Base-by-base conservation (phyloP, 495 filamentous ascomycete genomes). In the Xylaria curta region DNA sequence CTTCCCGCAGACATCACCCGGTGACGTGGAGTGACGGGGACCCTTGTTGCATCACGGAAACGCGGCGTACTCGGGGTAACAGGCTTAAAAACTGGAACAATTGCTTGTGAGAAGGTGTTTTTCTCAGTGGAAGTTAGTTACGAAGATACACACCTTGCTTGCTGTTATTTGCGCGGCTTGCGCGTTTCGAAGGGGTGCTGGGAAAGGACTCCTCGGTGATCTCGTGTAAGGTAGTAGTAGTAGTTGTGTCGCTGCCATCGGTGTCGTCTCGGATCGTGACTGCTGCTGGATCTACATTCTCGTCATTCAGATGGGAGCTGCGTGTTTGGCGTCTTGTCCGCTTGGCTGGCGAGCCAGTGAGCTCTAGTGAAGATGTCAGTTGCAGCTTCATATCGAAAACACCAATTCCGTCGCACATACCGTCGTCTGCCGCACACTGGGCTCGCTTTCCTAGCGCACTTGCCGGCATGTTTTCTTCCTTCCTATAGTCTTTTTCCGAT, bases 381-480 rank as follows among this genome's bases (percentile, higher is more conserved):
- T 72, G 60, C 77, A 66, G 28, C 70, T 75, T 74, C 69, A 62
- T 61, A 75, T 46, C 53, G 36, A 58, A 38, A 65, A 60, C 76
- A 60, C 64, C 60, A 61, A 12, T 24, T 49, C 40, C 56, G 70
- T 66, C 38, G 77, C 19, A 75, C 84, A 79, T 91, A 93, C 93
- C 89, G 80, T 84, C 81, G 75, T 85, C 75, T 77, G 80, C 74
- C 73, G 83, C 82, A 78, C 82, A 81, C 84, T 90, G 84, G 79
- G 87, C 87, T 75, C 93, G 89, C 88, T 97, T 94, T 78, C 92
- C 91, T 65, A 94, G 83, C 63, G 91, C 86, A 67, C 88, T 85
- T 73, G 86, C 83, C 74, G 87, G 85, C 91, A 93, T 94, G 44
- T 61, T 82, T 62, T 69, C 21, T 51, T 40, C 26, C 19, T 59